These are phyloP conservation scores for Parmelia sp. DNA, from an alignment of 495 filamentous ascomycete species.

Conservation along the genomic window DNA sequence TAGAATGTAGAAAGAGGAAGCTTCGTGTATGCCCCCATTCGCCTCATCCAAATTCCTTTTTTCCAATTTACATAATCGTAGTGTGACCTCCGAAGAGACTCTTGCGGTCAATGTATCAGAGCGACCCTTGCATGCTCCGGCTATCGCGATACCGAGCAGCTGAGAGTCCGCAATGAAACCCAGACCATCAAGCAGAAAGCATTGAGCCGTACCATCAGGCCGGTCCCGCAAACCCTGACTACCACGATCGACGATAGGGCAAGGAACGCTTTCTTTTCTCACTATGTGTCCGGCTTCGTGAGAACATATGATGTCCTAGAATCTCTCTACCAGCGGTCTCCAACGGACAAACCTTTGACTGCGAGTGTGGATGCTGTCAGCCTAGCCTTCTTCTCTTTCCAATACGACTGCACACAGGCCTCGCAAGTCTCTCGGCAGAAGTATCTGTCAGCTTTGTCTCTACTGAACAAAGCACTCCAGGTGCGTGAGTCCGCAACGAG, in stretches of 20 bases:
- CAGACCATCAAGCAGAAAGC: slow-evolving; percentile 2
- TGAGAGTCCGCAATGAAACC: slow-evolving; percentile 14
- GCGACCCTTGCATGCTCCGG: slow-evolving; percentile 23
- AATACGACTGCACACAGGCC: slow-evolving; percentile 2
- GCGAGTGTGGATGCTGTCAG: slow-evolving; percentile 27
- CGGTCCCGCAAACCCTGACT: neutral
- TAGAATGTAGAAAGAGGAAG: slow-evolving; percentile 19
- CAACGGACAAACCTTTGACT: slow-evolving; percentile 6
- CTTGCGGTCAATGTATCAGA: slow-evolving; percentile 25
- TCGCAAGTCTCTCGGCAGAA: slow-evolving; percentile 15
- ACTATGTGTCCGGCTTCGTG: slow-evolving; percentile 28
- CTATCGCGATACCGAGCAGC: slow-evolving; percentile 12
- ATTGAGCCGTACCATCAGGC: neutral
- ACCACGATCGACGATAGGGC: slow-evolving; percentile 18
- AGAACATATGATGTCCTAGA: slow-evolving; percentile 25
- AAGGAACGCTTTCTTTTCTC: slow-evolving; percentile 24
- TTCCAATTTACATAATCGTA: neutral
- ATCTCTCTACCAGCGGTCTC: slow-evolving; percentile 16
- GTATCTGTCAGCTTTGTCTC: slow-evolving; percentile 24
- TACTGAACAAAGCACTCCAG: slow-evolving; percentile 21
- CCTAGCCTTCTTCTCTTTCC: slow-evolving; percentile 26
- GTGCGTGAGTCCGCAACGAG: slow-evolving; percentile 5
- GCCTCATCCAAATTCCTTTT: too few species aligned
- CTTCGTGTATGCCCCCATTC: slow-evolving; percentile 21
- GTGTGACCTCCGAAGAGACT: slow-evolving; percentile 24